These are phyloP conservation scores for Phanerodontia chrysosporium DNA, from an alignment of 768 basidiomycete species.

Conservation along the genomic window DNA sequence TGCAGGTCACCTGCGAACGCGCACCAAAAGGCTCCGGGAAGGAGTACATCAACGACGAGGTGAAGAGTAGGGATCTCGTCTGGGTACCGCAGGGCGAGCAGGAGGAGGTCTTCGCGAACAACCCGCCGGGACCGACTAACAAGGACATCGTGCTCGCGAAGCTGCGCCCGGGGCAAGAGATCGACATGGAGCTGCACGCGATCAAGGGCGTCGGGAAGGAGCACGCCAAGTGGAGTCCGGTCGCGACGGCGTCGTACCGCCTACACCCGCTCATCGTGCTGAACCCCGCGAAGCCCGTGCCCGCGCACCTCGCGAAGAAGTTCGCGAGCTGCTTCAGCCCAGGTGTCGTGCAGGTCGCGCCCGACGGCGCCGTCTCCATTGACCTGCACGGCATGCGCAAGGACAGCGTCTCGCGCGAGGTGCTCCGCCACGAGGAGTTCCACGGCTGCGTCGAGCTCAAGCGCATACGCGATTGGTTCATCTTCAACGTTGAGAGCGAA, in stretches of 20 bases:
- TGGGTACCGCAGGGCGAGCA: slow-evolving; percentile 89
- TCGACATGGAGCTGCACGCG: slow-evolving; percentile 85
- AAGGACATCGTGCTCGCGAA: slow-evolving; percentile 87
- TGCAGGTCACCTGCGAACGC: slow-evolving; percentile 65
- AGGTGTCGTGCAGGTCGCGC: slow-evolving; percentile 67
- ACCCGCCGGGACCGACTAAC: slow-evolving; percentile 64
- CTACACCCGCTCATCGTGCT: slow-evolving; percentile 79
- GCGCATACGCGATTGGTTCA: slow-evolving; percentile 86
- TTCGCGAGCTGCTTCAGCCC: slow-evolving; percentile 88
- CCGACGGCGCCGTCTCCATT: slow-evolving; percentile 57
- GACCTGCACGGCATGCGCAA: slow-evolving; percentile 64
- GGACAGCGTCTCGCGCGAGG: slow-evolving; percentile 90
- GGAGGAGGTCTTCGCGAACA: slow-evolving; percentile 45
- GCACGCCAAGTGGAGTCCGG: slow-evolving; percentile 95
- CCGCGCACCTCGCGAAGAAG: slow-evolving; percentile 69
- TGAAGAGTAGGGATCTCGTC: slow-evolving; percentile 60
- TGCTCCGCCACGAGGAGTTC: slow-evolving; percentile 89
- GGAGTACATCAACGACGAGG: slow-evolving; percentile 22
- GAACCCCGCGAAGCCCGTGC: slow-evolving; percentile 69
- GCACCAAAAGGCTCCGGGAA: slow-evolving; percentile 35
- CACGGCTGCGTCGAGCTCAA: slow-evolving; percentile 76
- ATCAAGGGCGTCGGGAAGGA: slow-evolving; percentile 91
- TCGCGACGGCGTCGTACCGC: slow-evolving; percentile 97
- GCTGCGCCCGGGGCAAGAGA: slow-evolving; percentile 83
- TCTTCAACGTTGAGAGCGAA: slow-evolving; percentile 90